A percentile compares a stretch with the other conserved stretches of the same genome.
Evolutionary conservation across 1,284 basidiomycete species (phyloP).

Genomic region (Papiliotrema nemorosa): DNA sequence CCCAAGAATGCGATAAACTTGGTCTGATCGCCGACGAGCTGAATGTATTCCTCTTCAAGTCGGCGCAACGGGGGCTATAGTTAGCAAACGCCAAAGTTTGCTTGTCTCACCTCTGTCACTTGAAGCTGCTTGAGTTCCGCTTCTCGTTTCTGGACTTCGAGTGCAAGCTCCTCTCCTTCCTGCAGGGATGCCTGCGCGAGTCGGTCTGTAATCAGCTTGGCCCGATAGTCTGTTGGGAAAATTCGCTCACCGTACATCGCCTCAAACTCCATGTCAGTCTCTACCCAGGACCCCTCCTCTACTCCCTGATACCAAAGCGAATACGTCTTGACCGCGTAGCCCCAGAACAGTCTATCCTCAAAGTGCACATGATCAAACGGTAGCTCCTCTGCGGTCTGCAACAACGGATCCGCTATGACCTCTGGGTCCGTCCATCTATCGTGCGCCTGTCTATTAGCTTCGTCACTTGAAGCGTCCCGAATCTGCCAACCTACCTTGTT

Average conservation of each 20-base stretch:
- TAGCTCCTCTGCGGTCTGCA: conserved; percentile 44
- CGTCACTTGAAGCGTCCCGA: not conserved
- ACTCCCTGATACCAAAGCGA: conserved; percentile 63
- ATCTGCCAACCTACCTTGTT: conserved; percentile 57
- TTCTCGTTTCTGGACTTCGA: conserved; percentile 22
- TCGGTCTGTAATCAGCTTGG: conserved; percentile 20
- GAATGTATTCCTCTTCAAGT: conserved; percentile 42
- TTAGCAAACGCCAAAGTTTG: conserved; percentile 4
- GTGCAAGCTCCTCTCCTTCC: conserved; percentile 36
- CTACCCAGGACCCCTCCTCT: conserved; percentile 66
- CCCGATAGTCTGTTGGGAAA: not conserved
- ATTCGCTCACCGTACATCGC: conserved; percentile 62
- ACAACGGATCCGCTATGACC: conserved; percentile 66
- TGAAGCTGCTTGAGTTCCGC: conserved; percentile 39
- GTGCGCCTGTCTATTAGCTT: conserved; percentile 37
- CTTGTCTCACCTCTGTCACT: conserved; percentile 35
- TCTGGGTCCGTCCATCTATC: conserved; percentile 59
- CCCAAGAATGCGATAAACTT: conserved; percentile 46
- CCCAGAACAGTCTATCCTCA: conserved; percentile 70
- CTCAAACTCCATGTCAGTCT: conserved; percentile 65
- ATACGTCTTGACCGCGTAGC: conserved; percentile 69
- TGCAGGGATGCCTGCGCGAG: conserved; percentile 29
- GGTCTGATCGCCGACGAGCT: conserved; percentile 43
- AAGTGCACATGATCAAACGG: conserved; percentile 40
- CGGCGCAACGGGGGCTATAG: conserved; percentile 38